Base-by-base conservation (phyloP, 2,329 filamentous ascomycete species). In the Beauveria scarabaeidicola region DNA sequence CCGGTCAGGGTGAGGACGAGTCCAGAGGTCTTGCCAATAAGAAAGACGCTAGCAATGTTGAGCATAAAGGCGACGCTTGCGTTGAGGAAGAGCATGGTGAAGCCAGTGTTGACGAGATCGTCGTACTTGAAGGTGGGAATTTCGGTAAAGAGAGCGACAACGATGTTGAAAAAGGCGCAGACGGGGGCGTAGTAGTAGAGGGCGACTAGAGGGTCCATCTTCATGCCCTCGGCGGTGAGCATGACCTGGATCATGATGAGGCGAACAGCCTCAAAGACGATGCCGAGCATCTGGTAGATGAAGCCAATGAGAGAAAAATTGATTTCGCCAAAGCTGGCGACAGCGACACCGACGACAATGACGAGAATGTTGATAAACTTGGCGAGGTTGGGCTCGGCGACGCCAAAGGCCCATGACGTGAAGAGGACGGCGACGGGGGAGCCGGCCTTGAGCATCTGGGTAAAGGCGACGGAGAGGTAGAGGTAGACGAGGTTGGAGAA, bases 171-270 rank as follows among this genome's bases (percentile, higher is more conserved):
- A 67, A 87, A 74, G 52, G 89, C 88, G 74, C 90, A 95, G 52
- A 91, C 86, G 5, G 90, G 90, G 0, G 90, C 91, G 70, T 90
- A 95, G 78, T 95, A 95, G 80, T 95, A 95, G 23, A 95, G 81
- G 36, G 89, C 90, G 63, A 94, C 90, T 40, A 96, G 81, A 40
- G 90, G 90, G 69, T 94, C 89, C 90, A 95, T 94, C 78, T 90
- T 90, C 76, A 89, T 72, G 48, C 91, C 89, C 54, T 88, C 81
- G 38, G 81, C 86, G 69, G 85, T 89, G 55, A 96, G 83, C 66
- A 96, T 80, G 62, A 88, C 85, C 75, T 95, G 88, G 60, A 94
- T 89, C 88, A 95, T 90, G 74, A 91, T 87, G 63, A 94, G 78
- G 62, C 90, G 86, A 63, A 89, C 81, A 48, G 90, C 89, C 76